Conservation (phyloP, 164 flowering plant species). For the Euptelea pleiosperma region DNA sequence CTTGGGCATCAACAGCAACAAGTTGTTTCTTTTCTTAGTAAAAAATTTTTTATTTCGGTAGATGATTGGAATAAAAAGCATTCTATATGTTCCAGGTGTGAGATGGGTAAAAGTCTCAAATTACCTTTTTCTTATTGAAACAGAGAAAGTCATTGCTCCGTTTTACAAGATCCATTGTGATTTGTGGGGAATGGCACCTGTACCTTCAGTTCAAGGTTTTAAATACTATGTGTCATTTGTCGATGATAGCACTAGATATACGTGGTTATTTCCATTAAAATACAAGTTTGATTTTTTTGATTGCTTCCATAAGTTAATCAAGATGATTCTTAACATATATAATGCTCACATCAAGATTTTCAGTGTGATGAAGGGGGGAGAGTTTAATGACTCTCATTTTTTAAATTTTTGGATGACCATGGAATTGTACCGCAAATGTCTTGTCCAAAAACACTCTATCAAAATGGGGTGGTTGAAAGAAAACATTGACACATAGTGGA, state of each 20-base stretch:
- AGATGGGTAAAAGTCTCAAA: background rate
- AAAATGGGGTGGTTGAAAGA: conserved; percentile 11
- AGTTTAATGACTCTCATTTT: conserved; percentile 1
- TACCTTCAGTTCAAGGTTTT: background rate
- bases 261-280: background rate
- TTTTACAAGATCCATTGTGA: conserved; percentile 2
- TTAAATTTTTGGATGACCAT: background rate
- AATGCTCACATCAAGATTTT: background rate
- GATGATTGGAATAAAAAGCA: background rate
- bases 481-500: conserved; percentile 4
- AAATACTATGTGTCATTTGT: background rate
- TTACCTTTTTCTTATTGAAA: background rate
- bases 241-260: background rate
- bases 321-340: background rate
- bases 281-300: background rate
- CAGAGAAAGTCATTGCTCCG: background rate
- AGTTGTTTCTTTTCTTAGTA: background rate
- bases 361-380: conserved; percentile 16
- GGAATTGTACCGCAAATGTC: background rate
- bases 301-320: background rate
- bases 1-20: background rate
- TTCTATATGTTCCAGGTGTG: conserved; percentile 2
- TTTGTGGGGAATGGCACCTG: background rate
- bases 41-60: background rate
- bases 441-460: conserved; percentile 10